Conservation (phyloP, 352 stramenopile genomes). For the Pythium guiyangense region DNA sequence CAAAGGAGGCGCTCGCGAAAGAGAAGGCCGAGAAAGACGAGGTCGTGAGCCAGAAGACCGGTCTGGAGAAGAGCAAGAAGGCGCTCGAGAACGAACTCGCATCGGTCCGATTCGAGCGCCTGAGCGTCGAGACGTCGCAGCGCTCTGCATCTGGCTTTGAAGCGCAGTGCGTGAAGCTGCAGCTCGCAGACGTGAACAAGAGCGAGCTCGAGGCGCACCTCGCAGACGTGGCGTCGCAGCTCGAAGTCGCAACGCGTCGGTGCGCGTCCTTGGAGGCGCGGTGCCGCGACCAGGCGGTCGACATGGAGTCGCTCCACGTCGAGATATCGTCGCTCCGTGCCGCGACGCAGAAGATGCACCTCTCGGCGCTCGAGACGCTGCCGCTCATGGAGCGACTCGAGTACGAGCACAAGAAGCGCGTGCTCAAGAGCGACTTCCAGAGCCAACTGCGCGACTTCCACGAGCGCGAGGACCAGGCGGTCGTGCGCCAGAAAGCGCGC, state of each 20-base stretch:
- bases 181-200: constrained; percentile 49
- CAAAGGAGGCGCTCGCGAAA: constrained; percentile 18
- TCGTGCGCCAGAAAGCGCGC: constrained; percentile 65
- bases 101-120: constrained; percentile 14
- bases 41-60: not conserved
- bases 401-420: constrained; percentile 76
- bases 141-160: constrained; percentile 14
- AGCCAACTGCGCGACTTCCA: constrained; percentile 64
- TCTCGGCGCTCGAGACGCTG: constrained; percentile 49
- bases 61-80: constrained; percentile 23
- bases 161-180: constrained; percentile 50
- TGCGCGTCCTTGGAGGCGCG: constrained; percentile 31
- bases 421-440: constrained; percentile 51
- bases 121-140: constrained; percentile 20
- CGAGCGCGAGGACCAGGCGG: constrained; percentile 57
- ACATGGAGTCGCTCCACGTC: constrained; percentile 48
- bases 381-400: constrained; percentile 43
- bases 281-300: constrained; percentile 44
- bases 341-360: constrained; percentile 40
- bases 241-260: constrained; percentile 39
- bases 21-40: constrained; percentile 28
- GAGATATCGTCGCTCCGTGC: constrained; percentile 47
- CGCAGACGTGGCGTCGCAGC: constrained; percentile 38
- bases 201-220: constrained; percentile 48
- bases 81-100: constrained; percentile 21